Conservation (phyloP, 2,329 filamentous ascomycete genomes). For the Xylariaceae sp. region DNA sequence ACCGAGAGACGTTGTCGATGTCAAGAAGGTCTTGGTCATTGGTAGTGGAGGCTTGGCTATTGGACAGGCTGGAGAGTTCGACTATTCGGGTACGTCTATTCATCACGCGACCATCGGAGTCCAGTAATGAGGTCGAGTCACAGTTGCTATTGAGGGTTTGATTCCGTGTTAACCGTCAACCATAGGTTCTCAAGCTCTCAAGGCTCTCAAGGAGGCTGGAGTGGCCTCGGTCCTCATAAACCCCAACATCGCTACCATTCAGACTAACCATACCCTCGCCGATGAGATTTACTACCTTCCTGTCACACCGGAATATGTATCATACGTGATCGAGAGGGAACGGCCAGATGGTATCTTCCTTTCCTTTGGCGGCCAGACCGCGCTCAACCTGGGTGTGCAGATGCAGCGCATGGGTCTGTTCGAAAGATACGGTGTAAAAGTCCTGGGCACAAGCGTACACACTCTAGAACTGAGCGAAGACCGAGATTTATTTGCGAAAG, state of each 20-base stretch:
- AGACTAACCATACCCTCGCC: slow-evolving; percentile 93
- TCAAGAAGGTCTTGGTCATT: slow-evolving; percentile 97
- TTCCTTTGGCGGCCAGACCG: slow-evolving; percentile 96
- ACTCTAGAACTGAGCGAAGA: slow-evolving; percentile 96
- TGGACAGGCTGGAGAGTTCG: slow-evolving; percentile 97
- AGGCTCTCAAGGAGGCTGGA: slow-evolving; percentile 94
- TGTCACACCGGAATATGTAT: slow-evolving; percentile 96
- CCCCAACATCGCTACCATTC: slow-evolving; percentile 97
- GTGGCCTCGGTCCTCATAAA: slow-evolving; percentile 93
- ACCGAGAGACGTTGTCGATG: slow-evolving; percentile 78
- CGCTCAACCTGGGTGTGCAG: slow-evolving; percentile 93
- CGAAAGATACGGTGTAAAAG: slow-evolving; percentile 93
- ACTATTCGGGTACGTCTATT: slow-evolving; percentile 84
- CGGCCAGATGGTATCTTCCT: slow-evolving; percentile 96
- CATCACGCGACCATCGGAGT: neutral
- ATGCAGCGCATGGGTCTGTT: slow-evolving; percentile 97
- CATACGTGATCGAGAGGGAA: slow-evolving; percentile 96
- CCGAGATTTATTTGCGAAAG: slow-evolving; percentile 93
- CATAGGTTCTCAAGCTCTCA: slow-evolving; percentile 90
- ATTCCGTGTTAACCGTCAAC: slow-evolving; percentile 32
- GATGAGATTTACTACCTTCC: slow-evolving; percentile 99
- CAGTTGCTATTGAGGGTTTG: neutral
- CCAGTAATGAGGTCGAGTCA: slow-evolving; percentile 31
- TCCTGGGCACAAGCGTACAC: slow-evolving; percentile 92
- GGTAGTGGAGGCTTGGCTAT: slow-evolving; percentile 94